Base-by-base conservation (phyloP, 306 rosid genomes). In the Abrus pulchellus region DNA sequence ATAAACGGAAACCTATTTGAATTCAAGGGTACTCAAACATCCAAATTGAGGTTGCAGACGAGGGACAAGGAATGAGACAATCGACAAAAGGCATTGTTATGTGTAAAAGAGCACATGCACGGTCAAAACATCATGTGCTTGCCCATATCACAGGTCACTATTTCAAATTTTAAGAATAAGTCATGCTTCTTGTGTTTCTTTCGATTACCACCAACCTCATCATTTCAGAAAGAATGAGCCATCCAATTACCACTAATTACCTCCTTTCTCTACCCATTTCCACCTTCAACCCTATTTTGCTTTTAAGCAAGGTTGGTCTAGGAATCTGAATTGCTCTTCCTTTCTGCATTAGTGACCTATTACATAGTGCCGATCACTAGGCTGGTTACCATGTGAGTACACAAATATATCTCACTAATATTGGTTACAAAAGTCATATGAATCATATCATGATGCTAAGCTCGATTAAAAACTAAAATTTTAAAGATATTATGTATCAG, bases 81-180 rank as follows among this genome's bases (percentile, higher is more conserved):
- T 32, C 6, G 20, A 76, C 68, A 67, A 5, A 44, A 60, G 13
- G 59, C 80, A 59, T 50, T 71, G 30, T 10, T 14, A 14, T 82
- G 76, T 20, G 63, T 63, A 40, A 32, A 48, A 71, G 30, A 76
- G 75, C 85, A 86, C 87, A 83, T 83, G 87, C 83, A 76, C 5
- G 54, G 72, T 76, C 72, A 80, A 76, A 74, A 56, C 78, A 80
- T 72, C 78, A 76, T 83, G 83, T 83, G 81, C 81, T 72, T 5
- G 38, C 75, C 59, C 76, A 50, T 75, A 56, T 64, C 71, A 53
- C 72, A n/a, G 74, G 69, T 69, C 77, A 44, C 75, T 61, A 74
- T 72, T 61, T 59, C 63, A 82, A 57, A 27, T 54, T 60, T 28
- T 47, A 34, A 72, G 60, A 75, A 33, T 9, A 13, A 33, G 33